Evolutionary conservation across 73 alveolate species (phyloP).

Genomic region (Effrenium voratum): DNA sequence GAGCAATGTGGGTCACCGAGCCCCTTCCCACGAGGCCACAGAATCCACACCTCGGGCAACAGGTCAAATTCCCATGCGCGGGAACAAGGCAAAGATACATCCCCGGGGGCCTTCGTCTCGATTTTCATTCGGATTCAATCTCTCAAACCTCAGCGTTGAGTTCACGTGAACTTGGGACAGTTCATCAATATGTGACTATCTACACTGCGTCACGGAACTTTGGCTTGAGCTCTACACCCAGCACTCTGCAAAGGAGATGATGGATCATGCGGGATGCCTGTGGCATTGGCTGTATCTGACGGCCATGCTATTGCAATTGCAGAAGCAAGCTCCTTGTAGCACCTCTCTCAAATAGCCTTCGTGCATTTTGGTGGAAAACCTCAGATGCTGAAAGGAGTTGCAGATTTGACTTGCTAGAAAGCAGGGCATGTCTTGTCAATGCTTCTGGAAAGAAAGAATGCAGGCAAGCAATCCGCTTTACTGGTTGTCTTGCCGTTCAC

Average conservation of each 20-base stretch:
- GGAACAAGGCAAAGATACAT: not conserved
- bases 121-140: conserved; percentile 37
- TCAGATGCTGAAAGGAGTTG: not conserved
- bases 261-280: conserved; percentile 74
- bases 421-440: no score
- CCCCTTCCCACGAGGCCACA: conserved; percentile 65
- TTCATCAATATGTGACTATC: not conserved
- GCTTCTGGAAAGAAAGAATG: no score
- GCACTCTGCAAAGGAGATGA: conserved; percentile 28
- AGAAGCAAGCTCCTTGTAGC: conserved; percentile 34
- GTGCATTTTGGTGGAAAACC: conserved; percentile 55
- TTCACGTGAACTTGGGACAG: not conserved
- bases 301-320: no score
- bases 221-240: not conserved
- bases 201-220: not conserved
- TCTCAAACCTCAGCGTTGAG: conserved; percentile 3
- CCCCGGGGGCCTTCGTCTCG: conserved; percentile 17
- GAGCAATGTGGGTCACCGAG: conserved; percentile 37
- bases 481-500: no score
- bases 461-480: no score
- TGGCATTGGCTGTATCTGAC: no score
- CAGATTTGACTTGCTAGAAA: no score
- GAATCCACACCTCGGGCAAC: not conserved
- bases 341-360: conserved; percentile 68
- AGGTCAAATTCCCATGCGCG: not conserved